Evolutionary conservation across 331 rosid species (phyloP).

Genomic region (Stylosanthes scabra): DNA sequence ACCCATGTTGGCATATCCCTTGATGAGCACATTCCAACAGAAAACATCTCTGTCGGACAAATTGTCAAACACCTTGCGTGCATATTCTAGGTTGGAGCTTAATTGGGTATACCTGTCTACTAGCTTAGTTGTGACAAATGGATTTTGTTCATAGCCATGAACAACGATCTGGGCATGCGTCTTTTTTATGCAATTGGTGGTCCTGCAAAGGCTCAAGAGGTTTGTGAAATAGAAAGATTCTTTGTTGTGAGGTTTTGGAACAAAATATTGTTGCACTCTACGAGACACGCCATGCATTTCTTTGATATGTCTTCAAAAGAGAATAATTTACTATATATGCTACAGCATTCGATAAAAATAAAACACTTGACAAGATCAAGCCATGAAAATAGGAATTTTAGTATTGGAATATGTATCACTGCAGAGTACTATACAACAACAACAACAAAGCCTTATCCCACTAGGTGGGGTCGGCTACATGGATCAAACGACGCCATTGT

Average conservation of each 20-base stretch:
- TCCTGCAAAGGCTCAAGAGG: conserved; percentile 52
- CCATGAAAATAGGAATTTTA: too few species aligned
- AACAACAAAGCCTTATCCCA: too few species aligned
- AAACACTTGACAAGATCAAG: too few species aligned
- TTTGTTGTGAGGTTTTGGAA: conserved; percentile 33
- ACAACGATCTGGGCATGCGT: conserved; percentile 67
- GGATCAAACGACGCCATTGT: too few species aligned
- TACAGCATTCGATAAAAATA: background rate
- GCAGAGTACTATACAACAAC: too few species aligned
- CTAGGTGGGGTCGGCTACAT: too few species aligned
- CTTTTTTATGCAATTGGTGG: conserved; percentile 39
- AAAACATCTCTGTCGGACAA: conserved; percentile 74
- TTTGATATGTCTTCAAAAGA: background rate
- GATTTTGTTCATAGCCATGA: conserved; percentile 60
- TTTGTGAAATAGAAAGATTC: conserved; percentile 50
- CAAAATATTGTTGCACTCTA: conserved; percentile 33
- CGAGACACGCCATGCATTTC: conserved; percentile 51
- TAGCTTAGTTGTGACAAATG: conserved; percentile 62
- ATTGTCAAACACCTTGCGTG: conserved; percentile 73
- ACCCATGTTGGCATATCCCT: conserved; percentile 69
- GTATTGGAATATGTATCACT: too few species aligned
- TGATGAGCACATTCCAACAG: conserved; percentile 71
- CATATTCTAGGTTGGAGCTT: conserved; percentile 40
- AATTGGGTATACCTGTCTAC: conserved; percentile 51
- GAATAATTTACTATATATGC: too few species aligned